Conservation (phyloP, 352 stramenopile species). For the Phytophthora cactorum region DNA sequence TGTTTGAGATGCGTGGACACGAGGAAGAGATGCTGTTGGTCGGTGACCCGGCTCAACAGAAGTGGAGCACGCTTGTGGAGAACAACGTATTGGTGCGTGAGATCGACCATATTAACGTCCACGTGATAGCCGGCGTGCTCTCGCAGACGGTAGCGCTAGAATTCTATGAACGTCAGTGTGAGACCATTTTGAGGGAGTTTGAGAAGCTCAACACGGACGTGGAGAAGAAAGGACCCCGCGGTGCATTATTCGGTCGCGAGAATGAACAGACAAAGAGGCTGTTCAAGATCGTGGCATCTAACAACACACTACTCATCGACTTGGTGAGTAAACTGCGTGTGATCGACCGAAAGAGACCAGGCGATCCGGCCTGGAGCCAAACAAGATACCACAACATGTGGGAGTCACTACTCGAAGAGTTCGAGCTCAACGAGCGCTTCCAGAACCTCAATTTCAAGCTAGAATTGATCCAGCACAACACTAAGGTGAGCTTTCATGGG, state of each 20-base stretch:
- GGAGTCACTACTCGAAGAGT: constrained; percentile 90
- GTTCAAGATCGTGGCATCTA: constrained; percentile 93
- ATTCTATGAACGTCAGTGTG: constrained; percentile 95
- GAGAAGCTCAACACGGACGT: constrained; percentile 92
- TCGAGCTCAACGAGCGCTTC: constrained; percentile 95
- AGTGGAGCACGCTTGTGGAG: constrained; percentile 83
- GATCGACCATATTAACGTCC: constrained; percentile 86
- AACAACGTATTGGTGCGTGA: constrained; percentile 85
- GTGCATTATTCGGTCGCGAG: constrained; percentile 78
- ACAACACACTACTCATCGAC: constrained; percentile 97
- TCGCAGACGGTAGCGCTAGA: constrained; percentile 96
- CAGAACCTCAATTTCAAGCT: constrained; percentile 98
- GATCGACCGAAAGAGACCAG: constrained; percentile 92
- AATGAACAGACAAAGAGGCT: constrained; percentile 80
- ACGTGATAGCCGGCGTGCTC: constrained; percentile 96
- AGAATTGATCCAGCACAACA: constrained; percentile 98
- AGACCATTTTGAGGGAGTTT: constrained; percentile 95
- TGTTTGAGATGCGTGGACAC: constrained; percentile 80
- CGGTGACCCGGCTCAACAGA: constrained; percentile 67
- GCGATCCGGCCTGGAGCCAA: constrained; percentile 95
- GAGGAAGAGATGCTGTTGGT: constrained; percentile 83
- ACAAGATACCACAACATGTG: constrained; percentile 95
- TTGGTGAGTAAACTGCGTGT: constrained; percentile 96
- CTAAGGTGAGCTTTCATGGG: constrained; percentile 76
- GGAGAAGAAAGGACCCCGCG: constrained; percentile 75